Conservation (phyloP, 176 grass and related monocot genomes). For the Musa acuminata region DNA sequence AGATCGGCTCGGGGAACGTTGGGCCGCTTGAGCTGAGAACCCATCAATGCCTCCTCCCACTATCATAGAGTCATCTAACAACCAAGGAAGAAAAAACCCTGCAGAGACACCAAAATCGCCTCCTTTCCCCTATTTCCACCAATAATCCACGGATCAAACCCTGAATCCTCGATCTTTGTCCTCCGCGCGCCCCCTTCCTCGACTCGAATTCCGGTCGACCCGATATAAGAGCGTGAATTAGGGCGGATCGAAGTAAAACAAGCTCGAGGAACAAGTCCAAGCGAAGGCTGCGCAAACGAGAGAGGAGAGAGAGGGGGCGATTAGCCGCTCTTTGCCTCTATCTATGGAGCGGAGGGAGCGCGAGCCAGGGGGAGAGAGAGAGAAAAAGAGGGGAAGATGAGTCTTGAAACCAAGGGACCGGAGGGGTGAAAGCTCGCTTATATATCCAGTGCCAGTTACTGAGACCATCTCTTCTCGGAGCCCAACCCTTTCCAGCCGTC, state of each 20-base stretch:
- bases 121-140: not conserved
- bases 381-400: not conserved
- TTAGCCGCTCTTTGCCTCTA: not conserved
- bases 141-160: not conserved
- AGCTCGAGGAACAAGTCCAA: not conserved
- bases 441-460: not conserved
- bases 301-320: not conserved
- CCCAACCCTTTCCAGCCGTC: not conserved
- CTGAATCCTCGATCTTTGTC: conserved; percentile 5
- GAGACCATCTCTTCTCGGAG: not conserved
- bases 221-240: conserved; percentile 1
- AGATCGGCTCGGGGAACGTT: conserved; percentile 76
- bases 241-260: not conserved
- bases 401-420: too few relatives aligned
- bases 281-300: not conserved
- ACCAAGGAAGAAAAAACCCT: not conserved
- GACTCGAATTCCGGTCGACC: conserved; percentile 1
- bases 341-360: not conserved
- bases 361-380: not conserved
- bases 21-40: conserved; percentile 72
- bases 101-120: not conserved
- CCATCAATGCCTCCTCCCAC: conserved; percentile 59
- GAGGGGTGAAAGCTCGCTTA: conserved; percentile 1
- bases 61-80: conserved; percentile 43
- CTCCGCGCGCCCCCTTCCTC: not conserved